These are phyloP conservation scores for Pouteria glomerata DNA, from an alignment of 148 eudicot species.

Conservation along the genomic window DNA sequence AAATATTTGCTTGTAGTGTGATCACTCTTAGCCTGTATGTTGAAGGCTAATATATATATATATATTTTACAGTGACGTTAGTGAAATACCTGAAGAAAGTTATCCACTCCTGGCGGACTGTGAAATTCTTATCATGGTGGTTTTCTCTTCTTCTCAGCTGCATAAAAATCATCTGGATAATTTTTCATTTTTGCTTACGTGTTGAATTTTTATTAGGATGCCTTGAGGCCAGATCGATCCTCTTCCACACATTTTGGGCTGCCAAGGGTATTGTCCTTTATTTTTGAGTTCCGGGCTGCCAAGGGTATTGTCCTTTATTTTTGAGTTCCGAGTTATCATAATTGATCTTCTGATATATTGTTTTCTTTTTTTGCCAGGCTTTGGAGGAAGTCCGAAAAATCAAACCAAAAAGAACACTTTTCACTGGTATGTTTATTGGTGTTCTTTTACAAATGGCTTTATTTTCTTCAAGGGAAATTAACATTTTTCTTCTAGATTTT, in stretches of 20 bases:
- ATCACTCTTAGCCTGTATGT: background rate
- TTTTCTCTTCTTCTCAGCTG: slow-evolving; percentile 11
- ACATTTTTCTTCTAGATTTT: background rate
- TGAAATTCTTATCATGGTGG: slow-evolving; percentile 79
- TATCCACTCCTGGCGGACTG: slow-evolving; percentile 85
- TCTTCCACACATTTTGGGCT: slow-evolving; percentile 99
- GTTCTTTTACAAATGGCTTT: background rate
- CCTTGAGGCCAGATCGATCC: slow-evolving; percentile 85
- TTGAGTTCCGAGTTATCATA: slow-evolving; percentile 31
- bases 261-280: slow-evolving; percentile 53
- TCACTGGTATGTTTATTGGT: slow-evolving; percentile 65
- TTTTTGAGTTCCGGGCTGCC: slow-evolving; percentile 72
- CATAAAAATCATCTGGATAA: background rate
- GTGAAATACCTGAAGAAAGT: slow-evolving; percentile 95
- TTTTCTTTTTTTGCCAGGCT: slow-evolving; percentile 45
- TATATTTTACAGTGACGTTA: slow-evolving; percentile 67
- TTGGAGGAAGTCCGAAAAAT: slow-evolving; percentile 91
- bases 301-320: slow-evolving; percentile 35
- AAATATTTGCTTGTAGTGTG: background rate
- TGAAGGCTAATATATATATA: background rate
- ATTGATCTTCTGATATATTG: background rate
- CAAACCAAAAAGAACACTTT: slow-evolving; percentile 81
- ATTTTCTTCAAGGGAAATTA: background rate
- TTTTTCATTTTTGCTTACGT: background rate
- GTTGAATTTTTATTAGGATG: slow-evolving; percentile 55